Percentiles rank a stretch among this genome's conserved stretches.
phyloP scores from a whole-genome alignment of 2,329 filamentous ascomycete genomes.

The Aspergillus bombycis region DNA sequence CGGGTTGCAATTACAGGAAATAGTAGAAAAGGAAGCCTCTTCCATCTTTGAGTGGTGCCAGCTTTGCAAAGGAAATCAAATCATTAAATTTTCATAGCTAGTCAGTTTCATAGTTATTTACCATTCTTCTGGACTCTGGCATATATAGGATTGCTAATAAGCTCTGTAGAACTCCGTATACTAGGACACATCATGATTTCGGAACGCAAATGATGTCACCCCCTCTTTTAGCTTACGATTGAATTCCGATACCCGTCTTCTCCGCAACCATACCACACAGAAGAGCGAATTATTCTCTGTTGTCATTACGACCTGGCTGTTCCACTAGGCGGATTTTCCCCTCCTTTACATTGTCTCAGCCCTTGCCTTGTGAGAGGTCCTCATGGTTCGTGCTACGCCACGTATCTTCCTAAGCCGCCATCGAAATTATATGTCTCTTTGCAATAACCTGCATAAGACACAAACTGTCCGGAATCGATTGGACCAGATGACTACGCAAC shows the following conservation, averaged over 20 bases:
- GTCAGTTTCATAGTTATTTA: too few relatives aligned
- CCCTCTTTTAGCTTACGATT: background rate
- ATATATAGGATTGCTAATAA: too few relatives aligned
- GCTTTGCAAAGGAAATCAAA: too few relatives aligned
- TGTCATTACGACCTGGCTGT: background rate
- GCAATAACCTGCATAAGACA: conserved; percentile 18
- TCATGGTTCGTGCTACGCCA: background rate
- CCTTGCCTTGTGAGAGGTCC: background rate
- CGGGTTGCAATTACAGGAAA: too few relatives aligned
- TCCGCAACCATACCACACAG: background rate
- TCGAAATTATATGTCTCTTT: conserved; percentile 29
- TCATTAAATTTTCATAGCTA: too few relatives aligned
- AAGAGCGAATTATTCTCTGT: background rate
- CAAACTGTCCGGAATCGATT: conserved; percentile 36
- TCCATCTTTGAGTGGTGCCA: too few relatives aligned
- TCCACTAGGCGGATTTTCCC: background rate
- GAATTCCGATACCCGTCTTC: background rate
- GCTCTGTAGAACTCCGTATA: background rate
- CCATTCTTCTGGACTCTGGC: too few relatives aligned
- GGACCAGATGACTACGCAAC: conserved; percentile 50
- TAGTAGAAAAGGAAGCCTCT: too few relatives aligned
- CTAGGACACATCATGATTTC: background rate
- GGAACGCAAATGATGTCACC: background rate
- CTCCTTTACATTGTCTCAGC: too few relatives aligned
- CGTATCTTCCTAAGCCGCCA: background rate